phyloP scores from a whole-genome alignment of 2,329 filamentous ascomycete species.

The Fusarium keratoplasticum region DNA sequence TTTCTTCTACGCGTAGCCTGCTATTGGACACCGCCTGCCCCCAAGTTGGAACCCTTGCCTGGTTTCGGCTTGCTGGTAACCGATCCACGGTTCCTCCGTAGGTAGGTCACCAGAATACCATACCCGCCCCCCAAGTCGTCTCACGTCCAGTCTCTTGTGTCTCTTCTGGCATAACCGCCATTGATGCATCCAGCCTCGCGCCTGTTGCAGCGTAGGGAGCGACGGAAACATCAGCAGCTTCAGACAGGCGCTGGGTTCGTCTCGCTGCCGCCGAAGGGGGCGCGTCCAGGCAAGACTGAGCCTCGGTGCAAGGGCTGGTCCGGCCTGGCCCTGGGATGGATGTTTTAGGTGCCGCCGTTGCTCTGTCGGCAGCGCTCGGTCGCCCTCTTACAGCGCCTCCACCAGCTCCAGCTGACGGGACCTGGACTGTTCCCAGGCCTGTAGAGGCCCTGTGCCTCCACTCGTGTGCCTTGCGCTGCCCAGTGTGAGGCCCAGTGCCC shows the following conservation, averaged over 20 bases:
- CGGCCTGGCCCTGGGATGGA: neutral
- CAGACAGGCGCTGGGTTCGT: neutral
- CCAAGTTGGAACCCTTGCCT: slow-evolving; percentile 9
- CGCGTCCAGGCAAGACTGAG: neutral
- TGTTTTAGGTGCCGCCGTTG: slow-evolving; percentile 41
- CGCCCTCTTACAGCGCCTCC: slow-evolving; percentile 28
- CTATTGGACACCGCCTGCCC: slow-evolving; percentile 27
- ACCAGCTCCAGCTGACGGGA: slow-evolving; percentile 27
- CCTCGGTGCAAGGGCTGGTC: neutral
- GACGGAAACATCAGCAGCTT: slow-evolving; percentile 23
- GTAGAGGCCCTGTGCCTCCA: slow-evolving; percentile 25
- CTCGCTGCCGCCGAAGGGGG: slow-evolving; percentile 23
- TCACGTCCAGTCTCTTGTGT: slow-evolving; percentile 15
- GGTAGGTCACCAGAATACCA: slow-evolving; percentile 1
- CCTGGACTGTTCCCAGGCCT: slow-evolving; percentile 11
- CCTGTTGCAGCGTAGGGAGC: slow-evolving; percentile 7
- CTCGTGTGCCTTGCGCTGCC: slow-evolving; percentile 16
- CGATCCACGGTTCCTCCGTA: slow-evolving; percentile 22
- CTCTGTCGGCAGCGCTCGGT: slow-evolving; percentile 36
- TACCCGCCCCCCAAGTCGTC: slow-evolving; percentile 3
- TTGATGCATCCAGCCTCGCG: slow-evolving; percentile 11
- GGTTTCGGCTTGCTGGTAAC: slow-evolving; percentile 24
- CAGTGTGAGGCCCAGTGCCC: slow-evolving; percentile 23
- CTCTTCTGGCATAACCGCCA: slow-evolving; percentile 4
- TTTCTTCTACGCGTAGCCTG: neutral